Base-by-base conservation (phyloP, 148 eudicot species). In the Vaccinium macrocarpon region DNA sequence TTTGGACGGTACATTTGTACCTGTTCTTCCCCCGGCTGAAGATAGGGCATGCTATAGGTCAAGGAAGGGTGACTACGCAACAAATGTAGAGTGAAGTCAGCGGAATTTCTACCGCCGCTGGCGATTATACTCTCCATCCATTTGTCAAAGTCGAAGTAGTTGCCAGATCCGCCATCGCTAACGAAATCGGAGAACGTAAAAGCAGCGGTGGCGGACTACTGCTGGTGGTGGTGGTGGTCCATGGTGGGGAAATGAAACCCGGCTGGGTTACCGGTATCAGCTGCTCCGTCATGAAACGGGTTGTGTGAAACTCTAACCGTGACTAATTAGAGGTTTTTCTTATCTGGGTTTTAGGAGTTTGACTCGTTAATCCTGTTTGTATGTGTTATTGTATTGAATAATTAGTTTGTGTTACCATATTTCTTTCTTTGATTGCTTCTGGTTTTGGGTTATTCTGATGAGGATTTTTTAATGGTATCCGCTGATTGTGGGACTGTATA, bases 71-170 rank as follows among this genome's bases (percentile, higher is more conserved):
- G n/a, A 35, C 38, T 35, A 35, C 2, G 38, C 38, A 35, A 35
- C 38, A 2, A 35, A 35, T 35, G 46, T 42, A 4, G 68, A 88
- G 80, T 23, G 10, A 68, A 88, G 61, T 88, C 90, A 14, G 91
- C 80, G 1, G 90, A 87, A 19, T 84, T 88, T 77, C 35, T 32
- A 32, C 87, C 87, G 57, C 87, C 91, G 53, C 87, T 91, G 49
- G 88, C 91, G 76, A 96, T 94, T 7, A 96, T 82, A 83, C 88
- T 91, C 86, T 96, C 98, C 98, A 96, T 93, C 99, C 99, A 96
- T 78, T 93, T 95, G 25, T 96, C 98, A 5, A 97, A 93, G 61
- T 95, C 97, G 62, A 95, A 95, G 84, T 93, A 94, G 5, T 80
- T 90, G 5, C 84, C 89, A 0, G 85, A 66, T 0, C 89, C 93